Percentiles rank a stretch among this genome's conserved stretches.
These are phyloP conservation scores for Centaurea solstitialis DNA, from an alignment of 129 eudicot genomes.

Conservation along the genomic window DNA sequence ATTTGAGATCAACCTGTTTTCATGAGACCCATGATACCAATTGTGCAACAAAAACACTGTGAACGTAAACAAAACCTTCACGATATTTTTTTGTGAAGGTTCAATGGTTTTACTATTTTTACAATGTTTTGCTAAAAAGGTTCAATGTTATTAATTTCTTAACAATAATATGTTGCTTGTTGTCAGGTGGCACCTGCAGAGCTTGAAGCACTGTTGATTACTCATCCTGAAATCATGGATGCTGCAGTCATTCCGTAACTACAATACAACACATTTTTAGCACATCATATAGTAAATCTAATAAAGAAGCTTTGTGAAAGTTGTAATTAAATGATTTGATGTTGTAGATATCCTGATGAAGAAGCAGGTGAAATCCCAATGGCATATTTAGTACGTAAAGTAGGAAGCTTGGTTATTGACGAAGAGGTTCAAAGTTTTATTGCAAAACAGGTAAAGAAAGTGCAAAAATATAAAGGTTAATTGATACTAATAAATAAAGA, in stretches of 20 bases:
- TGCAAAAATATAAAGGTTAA: background rate
- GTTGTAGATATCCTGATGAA: constrained; percentile 59
- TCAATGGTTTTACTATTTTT: too few species aligned
- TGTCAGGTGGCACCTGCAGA: constrained; percentile 96
- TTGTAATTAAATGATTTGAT: background rate
- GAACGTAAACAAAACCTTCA: too few species aligned
- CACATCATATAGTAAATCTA: too few species aligned
- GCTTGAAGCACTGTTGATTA: constrained; percentile 82
- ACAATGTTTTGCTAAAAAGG: background rate
- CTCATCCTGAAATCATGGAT: constrained; percentile 84
- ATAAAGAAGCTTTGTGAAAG: too few species aligned
- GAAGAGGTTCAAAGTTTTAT: constrained; percentile 69
- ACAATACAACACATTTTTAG: background rate
- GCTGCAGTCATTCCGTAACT: constrained; percentile 96
- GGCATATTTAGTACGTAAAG: constrained; percentile 74
- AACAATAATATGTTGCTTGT: background rate
- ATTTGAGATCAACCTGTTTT: too few species aligned
- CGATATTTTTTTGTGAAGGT: too few species aligned
- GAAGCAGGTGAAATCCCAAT: constrained; percentile 90
- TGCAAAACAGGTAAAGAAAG: constrained; percentile 62
- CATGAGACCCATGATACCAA: too few species aligned
- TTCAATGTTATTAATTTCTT: too few species aligned
- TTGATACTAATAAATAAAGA: background rate
- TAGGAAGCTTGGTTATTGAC: constrained; percentile 60
- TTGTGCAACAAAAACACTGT: too few species aligned